Evolutionary conservation across 2,329 filamentous ascomycete genomes (phyloP), one percentile per base, ranked within the genome.

Genomic region (Colletotrichum sublineola): DNA sequence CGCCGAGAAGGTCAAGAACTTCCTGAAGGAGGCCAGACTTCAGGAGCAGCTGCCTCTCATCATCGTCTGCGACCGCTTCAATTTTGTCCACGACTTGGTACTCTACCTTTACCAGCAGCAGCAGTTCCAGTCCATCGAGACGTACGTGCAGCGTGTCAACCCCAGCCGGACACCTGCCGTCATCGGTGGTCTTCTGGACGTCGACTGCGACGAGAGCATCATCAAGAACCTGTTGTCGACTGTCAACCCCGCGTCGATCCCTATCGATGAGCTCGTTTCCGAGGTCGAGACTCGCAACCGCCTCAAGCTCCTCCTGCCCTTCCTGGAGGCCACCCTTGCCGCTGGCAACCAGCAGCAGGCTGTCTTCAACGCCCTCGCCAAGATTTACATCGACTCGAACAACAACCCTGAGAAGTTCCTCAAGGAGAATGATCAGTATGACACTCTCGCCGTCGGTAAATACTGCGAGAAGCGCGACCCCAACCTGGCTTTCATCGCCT

Each of bases 351-450:
- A 97, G 82, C 95, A 99, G 82, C 95, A 97, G 81, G 97, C 96
- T 56, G 94, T 99, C 24, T 98, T 93, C 88, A 98, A 99, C 76
- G 97, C 96, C 8, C 88, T 99, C 40, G 96, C 96, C 63, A 99
- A 99, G 90, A 99, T 99, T 77, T 99, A 99, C 85, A 99, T 99
- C 71, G 96, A 99, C 83, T 95, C 91, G 76, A 99, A 99, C 88
- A 97, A 98, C 85, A 95, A 98, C 81, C 96, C 96, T 0, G 96
- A 99, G 87, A 94, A 94, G 80, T 99, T 99, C 86, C 86, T 99
- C 64, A 97, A 96, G 86, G 94, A 98, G 84, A 99, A 99, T 80
- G 94, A 98, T 79, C 91, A 96, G 81, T 99, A 99, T 77, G 96
- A 99, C 80, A 94, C 96, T 4, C 86, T 98, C 52, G 90, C 88